Evolutionary conservation across 1,284 basidiomycete genomes (phyloP).

Genomic region (Golubevia pallescens): DNA sequence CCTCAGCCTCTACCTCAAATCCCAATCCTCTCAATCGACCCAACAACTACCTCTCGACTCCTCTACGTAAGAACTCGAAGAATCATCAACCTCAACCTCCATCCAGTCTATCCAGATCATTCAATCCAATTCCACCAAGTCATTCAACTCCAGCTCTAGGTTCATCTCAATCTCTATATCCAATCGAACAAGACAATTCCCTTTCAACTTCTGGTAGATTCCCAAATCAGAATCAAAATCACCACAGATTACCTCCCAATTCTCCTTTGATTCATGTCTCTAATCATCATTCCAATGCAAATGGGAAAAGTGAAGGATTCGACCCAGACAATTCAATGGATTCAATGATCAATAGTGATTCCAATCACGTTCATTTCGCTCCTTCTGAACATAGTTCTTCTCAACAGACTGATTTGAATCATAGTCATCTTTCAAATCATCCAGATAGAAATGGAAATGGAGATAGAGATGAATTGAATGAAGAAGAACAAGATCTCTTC

Average conservation of each 20-base stretch:
- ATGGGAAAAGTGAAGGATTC: too few relatives aligned
- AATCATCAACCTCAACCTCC: too few relatives aligned
- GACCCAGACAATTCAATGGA: conserved; percentile 27
- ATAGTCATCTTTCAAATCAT: neutral
- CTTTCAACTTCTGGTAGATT: neutral
- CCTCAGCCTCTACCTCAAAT: too few relatives aligned
- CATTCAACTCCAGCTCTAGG: conserved; percentile 56
- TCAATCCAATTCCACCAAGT: conserved; percentile 16
- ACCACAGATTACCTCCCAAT: too few relatives aligned
- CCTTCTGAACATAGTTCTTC: conserved; percentile 8
- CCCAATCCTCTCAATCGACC: too few relatives aligned
- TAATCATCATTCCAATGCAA: conserved; percentile 20
- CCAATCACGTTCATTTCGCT: conserved; percentile 19
- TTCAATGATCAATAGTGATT: conserved; percentile 27
- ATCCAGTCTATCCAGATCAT: too few relatives aligned
- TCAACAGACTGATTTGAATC: conserved; percentile 1
- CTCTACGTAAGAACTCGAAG: too few relatives aligned
- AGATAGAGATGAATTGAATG: conserved; percentile 10
- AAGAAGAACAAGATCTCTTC: conserved; percentile 33
- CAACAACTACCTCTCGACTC: too few relatives aligned
- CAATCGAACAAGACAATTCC: neutral
- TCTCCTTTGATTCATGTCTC: conserved; percentile 5
- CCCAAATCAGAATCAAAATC: too few relatives aligned
- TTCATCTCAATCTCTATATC: too few relatives aligned
- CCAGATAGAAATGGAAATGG: too few relatives aligned